Base-by-base conservation (phyloP, 2,329 filamentous ascomycete genomes). In the Fusarium phyllophilum region DNA sequence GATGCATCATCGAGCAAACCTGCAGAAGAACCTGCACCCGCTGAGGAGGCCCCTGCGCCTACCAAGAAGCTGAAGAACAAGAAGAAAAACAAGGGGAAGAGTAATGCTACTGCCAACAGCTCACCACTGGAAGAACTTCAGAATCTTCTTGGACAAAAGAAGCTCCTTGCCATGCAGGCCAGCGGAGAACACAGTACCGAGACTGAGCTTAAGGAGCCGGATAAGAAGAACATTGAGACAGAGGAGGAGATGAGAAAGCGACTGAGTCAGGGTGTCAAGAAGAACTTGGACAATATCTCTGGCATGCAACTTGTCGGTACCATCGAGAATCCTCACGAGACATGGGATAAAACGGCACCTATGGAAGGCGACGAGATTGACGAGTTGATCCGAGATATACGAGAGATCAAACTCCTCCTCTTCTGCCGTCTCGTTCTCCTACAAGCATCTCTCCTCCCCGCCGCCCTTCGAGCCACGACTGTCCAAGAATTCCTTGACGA, bases 141-240 rank as follows among this genome's bases (percentile, higher is more conserved):
- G 20, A 20, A 22, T 5, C 20, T 60, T 8, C 9, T 33, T 3
- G 71, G 77, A 24, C 75, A 78, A 38, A 33, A 18, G 12, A 76
- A 57, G n/a, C 66, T 78, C 18, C 31, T 78, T 6, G 66, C 66
- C 1, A 75, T 78, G 62, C 56, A 26, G 41, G 49, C 34, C 20
- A 42, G 2, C 6, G 44, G 18, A 11, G 24, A 52, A 12, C 22
- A 24, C 1, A n/a, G 20, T 12, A 20, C 24, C 2, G 51, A 31
- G 7, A 22, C 51, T 11, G 63, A 75, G 0, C 22, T 68, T 4
- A 55, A 62, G 33, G 78, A 78, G 31, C 79, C 78, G 0, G 76
- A 80, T n/a, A 79, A 75, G 45, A 75, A 59, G 10, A 78, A 74
- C 26, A 80, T 80, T 3, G 79, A 80, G 49, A 78, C 77, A 1